phyloP scores from a whole-genome alignment of 2,329 filamentous ascomycete genomes.

The Monilinia aucupariae region DNA sequence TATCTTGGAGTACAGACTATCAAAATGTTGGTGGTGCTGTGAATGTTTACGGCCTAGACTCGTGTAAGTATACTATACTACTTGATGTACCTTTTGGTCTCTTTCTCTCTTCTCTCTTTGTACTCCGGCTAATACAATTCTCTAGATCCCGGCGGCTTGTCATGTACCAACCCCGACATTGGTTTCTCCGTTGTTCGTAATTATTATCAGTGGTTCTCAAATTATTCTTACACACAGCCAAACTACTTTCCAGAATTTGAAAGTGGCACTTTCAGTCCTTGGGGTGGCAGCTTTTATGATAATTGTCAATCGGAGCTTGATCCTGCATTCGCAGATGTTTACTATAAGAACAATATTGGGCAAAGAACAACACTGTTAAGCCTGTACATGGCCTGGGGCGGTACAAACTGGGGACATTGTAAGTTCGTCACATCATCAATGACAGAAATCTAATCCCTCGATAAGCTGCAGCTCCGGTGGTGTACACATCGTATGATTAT shows the following conservation, averaged over 20 bases:
- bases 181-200: constrained; percentile 48
- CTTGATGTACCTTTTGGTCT: neutral
- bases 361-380: constrained; percentile 45
- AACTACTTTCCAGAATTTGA: constrained; percentile 50
- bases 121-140: neutral
- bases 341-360: constrained; percentile 51
- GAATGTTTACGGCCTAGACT: constrained; percentile 45
- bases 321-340: constrained; percentile 48
- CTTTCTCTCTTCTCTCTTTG: neutral
- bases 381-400: constrained; percentile 50
- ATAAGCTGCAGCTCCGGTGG: constrained; percentile 42
- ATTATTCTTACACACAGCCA: constrained; percentile 50
- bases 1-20: constrained; percentile 52
- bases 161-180: constrained; percentile 44
- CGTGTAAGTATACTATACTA: constrained; percentile 25
- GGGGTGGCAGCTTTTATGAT: constrained; percentile 49
- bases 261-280: constrained; percentile 49
- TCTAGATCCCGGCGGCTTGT: constrained; percentile 41
- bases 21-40: constrained; percentile 50
- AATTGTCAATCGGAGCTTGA: constrained; percentile 43
- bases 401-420: constrained; percentile 51
- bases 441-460: constrained; percentile 9
- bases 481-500: constrained; percentile 44
- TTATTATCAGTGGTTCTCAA: constrained; percentile 54
- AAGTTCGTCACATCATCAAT: constrained; percentile 19